Conservation (phyloP, 1,284 basidiomycete species). For the Leccinum subfulvum region DNA sequence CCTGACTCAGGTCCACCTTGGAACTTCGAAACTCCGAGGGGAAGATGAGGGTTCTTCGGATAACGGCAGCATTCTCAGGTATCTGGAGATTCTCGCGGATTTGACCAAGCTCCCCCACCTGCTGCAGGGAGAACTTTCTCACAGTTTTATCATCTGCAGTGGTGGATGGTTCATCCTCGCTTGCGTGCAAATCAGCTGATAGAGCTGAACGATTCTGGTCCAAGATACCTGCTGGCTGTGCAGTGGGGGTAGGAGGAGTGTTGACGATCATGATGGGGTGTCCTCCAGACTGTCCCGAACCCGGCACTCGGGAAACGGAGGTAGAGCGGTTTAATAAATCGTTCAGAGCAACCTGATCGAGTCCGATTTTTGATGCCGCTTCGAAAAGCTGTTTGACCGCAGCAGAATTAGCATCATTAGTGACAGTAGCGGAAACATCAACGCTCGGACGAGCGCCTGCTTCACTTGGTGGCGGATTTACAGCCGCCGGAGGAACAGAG, state of each 20-base stretch:
- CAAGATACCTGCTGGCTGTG: constrained; percentile 15
- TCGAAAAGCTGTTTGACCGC: constrained; percentile 70
- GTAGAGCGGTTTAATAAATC: constrained; percentile 68
- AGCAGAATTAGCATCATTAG: constrained; percentile 26
- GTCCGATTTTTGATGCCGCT: constrained; percentile 69
- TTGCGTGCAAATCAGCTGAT: constrained; percentile 36
- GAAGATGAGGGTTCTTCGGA: constrained; percentile 75
- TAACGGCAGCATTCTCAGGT: constrained; percentile 48
- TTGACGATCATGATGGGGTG: constrained; percentile 35
- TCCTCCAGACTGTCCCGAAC: constrained; percentile 42
- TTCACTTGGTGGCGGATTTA: constrained; percentile 13
- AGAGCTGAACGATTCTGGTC: constrained; percentile 30
- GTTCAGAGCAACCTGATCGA: constrained; percentile 67
- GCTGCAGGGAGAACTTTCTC: constrained; percentile 38
- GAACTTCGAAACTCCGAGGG: constrained; percentile 62
- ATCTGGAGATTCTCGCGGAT: constrained; percentile 41
- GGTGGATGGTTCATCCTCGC: constrained; percentile 34
- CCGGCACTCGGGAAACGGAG: constrained; percentile 56
- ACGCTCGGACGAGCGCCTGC: constrained; percentile 24
- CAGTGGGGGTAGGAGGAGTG: constrained; percentile 16
- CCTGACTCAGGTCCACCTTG: constrained; percentile 49
- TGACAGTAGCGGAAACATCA: constrained; percentile 22
- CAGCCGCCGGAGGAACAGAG: constrained; percentile 11
- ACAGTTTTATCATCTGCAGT: constrained; percentile 35
- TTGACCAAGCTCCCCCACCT: constrained; percentile 38